Percentiles rank a stretch among this genome's conserved stretches.
Evolutionary conservation across 805 yeast species (phyloP).

Genomic region (Candida qinlingensis): DNA sequence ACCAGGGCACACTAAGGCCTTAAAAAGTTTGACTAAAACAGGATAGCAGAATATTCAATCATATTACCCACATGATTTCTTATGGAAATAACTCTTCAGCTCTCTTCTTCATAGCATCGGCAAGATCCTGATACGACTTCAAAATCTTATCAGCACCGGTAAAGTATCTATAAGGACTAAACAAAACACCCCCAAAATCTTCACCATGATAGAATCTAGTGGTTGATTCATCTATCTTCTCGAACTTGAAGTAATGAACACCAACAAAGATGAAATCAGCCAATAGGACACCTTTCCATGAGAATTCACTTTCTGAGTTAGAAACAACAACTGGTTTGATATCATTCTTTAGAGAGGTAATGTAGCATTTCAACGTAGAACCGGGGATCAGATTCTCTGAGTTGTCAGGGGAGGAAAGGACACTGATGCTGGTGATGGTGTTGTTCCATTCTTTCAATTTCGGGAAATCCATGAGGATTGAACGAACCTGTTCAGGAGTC

Average conservation of each 20-base stretch:
- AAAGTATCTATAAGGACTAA: neutral
- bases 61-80: too few species aligned
- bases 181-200: constrained; percentile 1
- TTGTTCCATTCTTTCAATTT: constrained; percentile 1
- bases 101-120: constrained; percentile 3
- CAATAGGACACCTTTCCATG: constrained; percentile 4
- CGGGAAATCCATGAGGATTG: constrained; percentile 1
- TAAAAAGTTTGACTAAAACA: too few species aligned
- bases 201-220: constrained; percentile 5
- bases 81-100: neutral
- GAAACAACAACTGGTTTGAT: neutral
- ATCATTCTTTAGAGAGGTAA: neutral
- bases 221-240: constrained; percentile 1
- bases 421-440: neutral
- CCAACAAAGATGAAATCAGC: constrained; percentile 1
- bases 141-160: neutral
- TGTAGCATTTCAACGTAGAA: neutral
- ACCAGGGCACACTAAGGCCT: too few species aligned
- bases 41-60: neutral
- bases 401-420: neutral
- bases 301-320: constrained; percentile 1
- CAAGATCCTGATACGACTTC: neutral
- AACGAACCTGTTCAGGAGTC: constrained; percentile 5
- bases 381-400: neutral
- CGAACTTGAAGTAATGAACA: constrained; percentile 6